Evolutionary conservation across 2,329 filamentous ascomycete species (phyloP).

Genomic region (Colletotrichum costaricense): DNA sequence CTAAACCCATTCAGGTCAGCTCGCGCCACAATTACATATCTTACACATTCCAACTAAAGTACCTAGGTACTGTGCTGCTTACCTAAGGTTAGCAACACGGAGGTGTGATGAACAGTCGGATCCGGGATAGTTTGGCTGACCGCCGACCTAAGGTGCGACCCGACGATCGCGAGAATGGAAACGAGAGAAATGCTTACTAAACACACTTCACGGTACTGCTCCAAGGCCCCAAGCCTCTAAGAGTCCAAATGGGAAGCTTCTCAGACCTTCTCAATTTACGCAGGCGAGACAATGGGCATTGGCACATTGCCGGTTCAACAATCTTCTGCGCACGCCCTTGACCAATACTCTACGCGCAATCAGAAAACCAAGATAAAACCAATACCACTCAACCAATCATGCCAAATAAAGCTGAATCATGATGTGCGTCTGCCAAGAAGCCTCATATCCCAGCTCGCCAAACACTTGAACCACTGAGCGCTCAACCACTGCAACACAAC

Average conservation of each 20-base stretch:
- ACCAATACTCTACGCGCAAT: not conserved
- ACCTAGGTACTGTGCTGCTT: too few species aligned
- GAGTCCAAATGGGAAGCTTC: not conserved
- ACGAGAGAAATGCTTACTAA: not conserved
- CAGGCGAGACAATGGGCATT: not conserved
- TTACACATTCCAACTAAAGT: too few species aligned
- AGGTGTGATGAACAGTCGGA: not conserved
- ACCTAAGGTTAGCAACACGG: too few species aligned
- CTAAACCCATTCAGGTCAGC: not conserved
- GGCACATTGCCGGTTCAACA: not conserved
- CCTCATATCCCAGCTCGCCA: not conserved
- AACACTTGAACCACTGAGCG: not conserved
- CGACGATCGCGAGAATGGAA: too few species aligned
- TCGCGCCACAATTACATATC: not conserved
- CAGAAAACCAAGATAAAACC: not conserved
- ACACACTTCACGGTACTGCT: not conserved
- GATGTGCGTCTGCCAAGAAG: slow-evolving; percentile 25
- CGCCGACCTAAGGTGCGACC: not conserved
- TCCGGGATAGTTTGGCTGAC: not conserved
- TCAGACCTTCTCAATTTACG: not conserved
- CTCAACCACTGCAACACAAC: not conserved
- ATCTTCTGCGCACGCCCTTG: not conserved
- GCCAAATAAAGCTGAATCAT: slow-evolving; percentile 13
- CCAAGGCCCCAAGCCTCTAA: not conserved
- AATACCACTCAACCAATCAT: not conserved